Conservation (phyloP, 2,329 filamentous ascomycete genomes). For the Colletotrichum brevisporum region DNA sequence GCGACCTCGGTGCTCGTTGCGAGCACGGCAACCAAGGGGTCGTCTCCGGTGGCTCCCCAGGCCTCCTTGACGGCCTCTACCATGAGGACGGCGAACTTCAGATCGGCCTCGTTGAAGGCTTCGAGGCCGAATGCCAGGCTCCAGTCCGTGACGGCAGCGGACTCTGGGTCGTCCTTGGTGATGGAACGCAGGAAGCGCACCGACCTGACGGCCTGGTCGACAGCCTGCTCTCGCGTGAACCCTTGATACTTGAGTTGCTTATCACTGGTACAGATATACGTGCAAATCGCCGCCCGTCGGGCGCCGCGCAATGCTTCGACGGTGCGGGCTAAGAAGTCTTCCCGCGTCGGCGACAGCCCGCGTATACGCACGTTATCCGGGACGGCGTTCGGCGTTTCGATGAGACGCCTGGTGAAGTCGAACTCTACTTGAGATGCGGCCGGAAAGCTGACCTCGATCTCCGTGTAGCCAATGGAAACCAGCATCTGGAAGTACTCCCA, state of each 20-base stretch:
- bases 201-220: slow-evolving; percentile 16
- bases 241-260: slow-evolving; percentile 24
- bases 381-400: slow-evolving; percentile 11
- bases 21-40: slow-evolving; percentile 2
- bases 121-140: slow-evolving; percentile 18
- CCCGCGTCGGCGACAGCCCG: slow-evolving; percentile 18
- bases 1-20: slow-evolving; percentile 19
- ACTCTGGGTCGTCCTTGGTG: slow-evolving; percentile 22
- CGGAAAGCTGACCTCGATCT: slow-evolving; percentile 26
- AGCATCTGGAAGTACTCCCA: slow-evolving; percentile 32
- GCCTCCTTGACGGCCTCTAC: slow-evolving; percentile 25
- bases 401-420: slow-evolving; percentile 18
- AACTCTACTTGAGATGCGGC: slow-evolving; percentile 20
- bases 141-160: slow-evolving; percentile 16
- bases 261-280: slow-evolving; percentile 27
- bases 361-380: slow-evolving; percentile 16
- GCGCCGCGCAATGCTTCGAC: slow-evolving; percentile 17
- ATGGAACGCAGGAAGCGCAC: slow-evolving; percentile 14
- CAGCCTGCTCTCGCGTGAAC: slow-evolving; percentile 20
- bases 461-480: slow-evolving; percentile 21
- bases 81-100: slow-evolving; percentile 3
- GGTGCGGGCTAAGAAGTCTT: slow-evolving; percentile 25
- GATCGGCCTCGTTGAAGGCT: slow-evolving; percentile 17
- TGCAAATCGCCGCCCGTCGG: slow-evolving; percentile 6
- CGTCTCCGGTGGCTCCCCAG: slow-evolving; percentile 4